Conservation (phyloP, 176 grass and related monocot genomes). For the Cenchrus purpureus region DNA sequence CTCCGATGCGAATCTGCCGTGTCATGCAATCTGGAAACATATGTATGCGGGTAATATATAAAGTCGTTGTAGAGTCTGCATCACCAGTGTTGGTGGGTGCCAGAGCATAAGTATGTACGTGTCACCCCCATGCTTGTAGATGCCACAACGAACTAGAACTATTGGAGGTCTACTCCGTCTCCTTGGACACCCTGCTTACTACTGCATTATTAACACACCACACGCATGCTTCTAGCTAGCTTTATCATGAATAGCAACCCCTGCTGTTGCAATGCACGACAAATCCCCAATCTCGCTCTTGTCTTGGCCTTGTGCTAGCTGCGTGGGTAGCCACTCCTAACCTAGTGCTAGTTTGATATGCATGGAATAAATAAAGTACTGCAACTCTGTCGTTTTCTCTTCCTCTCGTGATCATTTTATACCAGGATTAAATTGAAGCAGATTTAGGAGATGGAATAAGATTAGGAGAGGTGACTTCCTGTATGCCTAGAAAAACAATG, state of each 20-base stretch:
- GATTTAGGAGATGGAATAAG: too few species aligned
- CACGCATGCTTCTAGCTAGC: not conserved
- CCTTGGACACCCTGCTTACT: not conserved
- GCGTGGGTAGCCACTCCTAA: not conserved
- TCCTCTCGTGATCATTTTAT: not conserved
- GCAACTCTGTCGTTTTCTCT: not conserved
- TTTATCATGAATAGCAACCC: not conserved
- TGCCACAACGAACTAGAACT: not conserved
- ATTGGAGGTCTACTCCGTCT: too few species aligned
- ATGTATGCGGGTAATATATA: not conserved
- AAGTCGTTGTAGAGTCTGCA: slow-evolving; percentile 16
- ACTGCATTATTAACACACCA: not conserved
- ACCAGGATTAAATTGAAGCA: not conserved
- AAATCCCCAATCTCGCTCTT: slow-evolving; percentile 14
- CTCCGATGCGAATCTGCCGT: slow-evolving; percentile 14
- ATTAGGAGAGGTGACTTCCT: not conserved
- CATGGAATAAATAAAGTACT: too few species aligned
- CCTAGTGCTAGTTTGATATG: not conserved
- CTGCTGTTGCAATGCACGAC: not conserved
- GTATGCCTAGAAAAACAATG: not conserved
- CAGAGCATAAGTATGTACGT: not conserved
- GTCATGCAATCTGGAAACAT: slow-evolving; percentile 26
- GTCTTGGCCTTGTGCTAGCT: not conserved
- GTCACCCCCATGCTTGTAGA: not conserved
- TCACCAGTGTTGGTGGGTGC: not conserved